Base-by-base conservation (phyloP, 73 alveolate genomes). In the Tetrahymena malaccensis region DNA sequence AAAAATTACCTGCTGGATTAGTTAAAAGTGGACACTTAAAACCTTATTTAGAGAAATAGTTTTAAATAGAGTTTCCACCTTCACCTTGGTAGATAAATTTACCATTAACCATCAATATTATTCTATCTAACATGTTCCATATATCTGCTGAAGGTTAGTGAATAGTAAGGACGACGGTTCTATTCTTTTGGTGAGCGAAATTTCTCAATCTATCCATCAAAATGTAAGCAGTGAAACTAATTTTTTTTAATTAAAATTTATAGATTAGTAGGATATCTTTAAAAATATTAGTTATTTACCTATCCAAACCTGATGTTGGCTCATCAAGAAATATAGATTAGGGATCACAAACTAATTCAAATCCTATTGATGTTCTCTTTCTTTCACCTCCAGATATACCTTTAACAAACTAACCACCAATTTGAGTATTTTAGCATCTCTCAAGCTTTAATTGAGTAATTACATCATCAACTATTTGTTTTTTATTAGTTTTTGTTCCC, bases 111-210 rank as follows among this genome's bases (percentile, higher is more conserved):
- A 97, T 93, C 33, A 97, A 21, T 21, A 97, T 94, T 21, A 97
- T 19, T 56, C 95, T 96, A 94, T 97, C 98, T 85, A 97, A 85
- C 95, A 96, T 84, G n/a, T 96, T 94, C 25, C 94, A 70, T 8
- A 97, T 96, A 83, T 96, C 97, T 11, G 98, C 70, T 34, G 97
- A 85, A 3, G 98, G 98, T 83, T 97, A 97, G 94, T 97, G 98
- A n/a, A 97, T 96, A 17, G 98, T 97, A 58, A 95, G 34, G 89
- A 97, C 93, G 37, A 97, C 97, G 5, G 98, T 97, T 95, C 95
- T 96, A 40, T 97, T 97, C 37, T n/a, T 44, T 10, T 55, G 21
- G 94, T 97, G 25, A 43, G 85, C 43, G 27, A 94, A 83, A 43
- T 94, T 43, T 83, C 57, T n/a, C 70, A 95, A 38, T 94, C 93